Evolutionary conservation across 192 early-diverging fungal species (phyloP).

Genomic region (Backusella psychrophila): DNA sequence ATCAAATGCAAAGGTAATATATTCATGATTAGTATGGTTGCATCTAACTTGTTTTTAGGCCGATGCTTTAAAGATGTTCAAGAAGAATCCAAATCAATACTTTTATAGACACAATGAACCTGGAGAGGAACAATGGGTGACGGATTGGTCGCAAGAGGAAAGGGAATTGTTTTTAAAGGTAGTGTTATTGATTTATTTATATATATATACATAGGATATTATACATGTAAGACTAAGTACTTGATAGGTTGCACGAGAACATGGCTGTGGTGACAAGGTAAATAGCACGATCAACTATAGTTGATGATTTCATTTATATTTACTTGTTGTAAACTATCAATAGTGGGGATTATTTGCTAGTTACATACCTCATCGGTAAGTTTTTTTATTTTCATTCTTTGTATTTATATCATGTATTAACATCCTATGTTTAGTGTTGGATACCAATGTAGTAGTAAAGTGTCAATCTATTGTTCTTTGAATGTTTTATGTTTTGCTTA

Average conservation of each 20-base stretch:
- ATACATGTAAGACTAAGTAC: background rate
- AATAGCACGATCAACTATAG: background rate
- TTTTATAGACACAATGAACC: constrained; percentile 80
- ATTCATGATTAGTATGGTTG: too few species aligned
- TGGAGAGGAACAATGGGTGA: constrained; percentile 70
- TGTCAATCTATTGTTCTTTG: background rate
- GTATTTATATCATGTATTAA: background rate
- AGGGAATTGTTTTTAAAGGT: constrained; percentile 55
- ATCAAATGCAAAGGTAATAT: constrained; percentile 29
- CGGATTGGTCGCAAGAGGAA: constrained; percentile 73
- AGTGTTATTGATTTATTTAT: background rate
- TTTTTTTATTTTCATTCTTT: background rate
- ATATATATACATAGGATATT: background rate
- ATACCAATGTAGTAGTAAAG: constrained; percentile 57
- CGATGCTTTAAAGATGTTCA: constrained; percentile 64
- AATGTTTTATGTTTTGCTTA: background rate
- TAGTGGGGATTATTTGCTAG: constrained; percentile 61
- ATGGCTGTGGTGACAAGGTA: constrained; percentile 63
- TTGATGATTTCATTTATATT: background rate
- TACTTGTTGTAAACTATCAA: background rate
- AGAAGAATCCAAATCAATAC: constrained; percentile 78
- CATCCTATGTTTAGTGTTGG: constrained; percentile 38
- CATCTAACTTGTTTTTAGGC: background rate
- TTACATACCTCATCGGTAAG: constrained; percentile 55
- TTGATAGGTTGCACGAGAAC: constrained; percentile 38